phyloP scores from a whole-genome alignment of 2,329 filamentous ascomycete species.

The Sporothrix euskadiensis region DNA sequence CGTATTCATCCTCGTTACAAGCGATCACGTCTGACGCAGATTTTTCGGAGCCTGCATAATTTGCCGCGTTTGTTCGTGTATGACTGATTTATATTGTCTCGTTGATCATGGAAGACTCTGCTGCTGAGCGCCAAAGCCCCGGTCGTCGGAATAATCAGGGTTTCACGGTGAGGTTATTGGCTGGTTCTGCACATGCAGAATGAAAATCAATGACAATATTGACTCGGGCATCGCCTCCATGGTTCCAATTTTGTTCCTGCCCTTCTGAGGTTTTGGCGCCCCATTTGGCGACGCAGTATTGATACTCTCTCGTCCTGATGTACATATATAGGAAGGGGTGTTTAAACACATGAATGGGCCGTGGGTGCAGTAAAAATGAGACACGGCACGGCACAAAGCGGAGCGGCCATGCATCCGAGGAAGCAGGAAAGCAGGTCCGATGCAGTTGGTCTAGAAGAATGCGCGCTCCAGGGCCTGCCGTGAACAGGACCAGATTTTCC shows the following conservation, averaged over 20 bases:
- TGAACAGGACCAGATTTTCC: not conserved
- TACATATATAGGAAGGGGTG: not conserved
- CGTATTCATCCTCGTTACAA: not conserved
- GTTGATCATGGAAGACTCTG: not conserved
- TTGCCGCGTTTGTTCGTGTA: conserved; percentile 7
- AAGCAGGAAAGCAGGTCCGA: conserved; percentile 43
- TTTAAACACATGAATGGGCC: not conserved
- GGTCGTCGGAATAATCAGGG: not conserved
- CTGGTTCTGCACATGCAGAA: not conserved
- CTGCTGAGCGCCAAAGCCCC: not conserved
- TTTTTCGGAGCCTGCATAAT: not conserved
- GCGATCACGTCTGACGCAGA: not conserved
- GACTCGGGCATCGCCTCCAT: not conserved
- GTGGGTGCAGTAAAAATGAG: not conserved
- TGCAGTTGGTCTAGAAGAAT: conserved; percentile 44
- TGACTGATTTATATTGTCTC: not conserved
- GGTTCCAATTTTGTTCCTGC: not conserved
- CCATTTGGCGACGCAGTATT: not conserved
- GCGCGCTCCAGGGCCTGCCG: conserved; percentile 37
- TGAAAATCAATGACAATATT: not conserved
- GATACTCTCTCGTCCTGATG: too few species aligned
- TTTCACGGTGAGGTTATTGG: not conserved
- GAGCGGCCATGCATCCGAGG: conserved; percentile 38
- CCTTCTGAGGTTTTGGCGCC: not conserved
- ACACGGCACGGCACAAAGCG: conserved; percentile 5